Base-by-base conservation (phyloP, 495 filamentous ascomycete species). In the Penicillium odoratum region DNA sequence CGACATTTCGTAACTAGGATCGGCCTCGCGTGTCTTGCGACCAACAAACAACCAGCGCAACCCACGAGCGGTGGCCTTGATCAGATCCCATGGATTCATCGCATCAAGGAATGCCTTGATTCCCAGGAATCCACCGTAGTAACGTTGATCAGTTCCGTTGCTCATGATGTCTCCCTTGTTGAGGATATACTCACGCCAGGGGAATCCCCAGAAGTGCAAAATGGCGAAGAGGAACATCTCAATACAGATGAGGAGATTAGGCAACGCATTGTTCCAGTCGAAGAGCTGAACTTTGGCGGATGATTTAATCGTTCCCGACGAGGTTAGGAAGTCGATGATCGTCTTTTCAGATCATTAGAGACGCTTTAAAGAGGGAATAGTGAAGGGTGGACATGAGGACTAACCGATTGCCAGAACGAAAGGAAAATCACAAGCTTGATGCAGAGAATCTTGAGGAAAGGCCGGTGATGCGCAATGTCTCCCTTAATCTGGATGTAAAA, bases 341-440 rank as follows among this genome's bases (percentile, higher is more conserved):
- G 84, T 77, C 76, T 71, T 36, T 36, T 16, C 1, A 7, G 18
- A 21, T 3, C 7, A 7, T 40, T 40, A 40, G 38, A 40, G 13
- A 7, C 2, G 1, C 3, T 40, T 4, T 13, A 40, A 40, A 16
- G n/a, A 33, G 31, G 48, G n/a, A 31, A 30, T 34, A 25, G 8
- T 21, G 30, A 7, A 21, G 6, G 46, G 34, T 11, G 30, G 16
- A 51, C 10, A 18, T 1, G 30, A 13, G 9, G 9, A 61, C 66
- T 61, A 44, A 72, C 73, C 44, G 79, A 79, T 65, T 91, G 88
- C 88, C 88, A 91, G 71, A 91, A 91, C 28, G 84, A 88, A 55
- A 91, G 78, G 74, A 90, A 91, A 65, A 91, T 88, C 61, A 90
- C 88, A 10, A 90, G 80, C 66, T 90, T 90, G 67, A 91, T 90